Conservation (phyloP, 148 eudicot species). For the Cornus controversa region DNA sequence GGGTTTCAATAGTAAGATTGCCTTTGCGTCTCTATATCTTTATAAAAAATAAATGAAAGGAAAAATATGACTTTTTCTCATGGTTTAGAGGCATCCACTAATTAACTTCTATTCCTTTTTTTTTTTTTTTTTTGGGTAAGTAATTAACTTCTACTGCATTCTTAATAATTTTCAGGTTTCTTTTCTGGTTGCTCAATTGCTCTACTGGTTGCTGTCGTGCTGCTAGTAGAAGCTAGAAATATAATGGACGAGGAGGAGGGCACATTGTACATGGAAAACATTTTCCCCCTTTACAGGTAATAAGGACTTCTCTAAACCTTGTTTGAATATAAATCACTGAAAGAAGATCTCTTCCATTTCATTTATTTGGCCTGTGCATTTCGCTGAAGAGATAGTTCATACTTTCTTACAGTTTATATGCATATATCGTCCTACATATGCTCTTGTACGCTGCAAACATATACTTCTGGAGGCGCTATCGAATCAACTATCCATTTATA, state of each 20-base stretch:
- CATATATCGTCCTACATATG: conserved; percentile 30
- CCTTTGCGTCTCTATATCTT: neutral
- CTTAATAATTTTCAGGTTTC: conserved; percentile 48
- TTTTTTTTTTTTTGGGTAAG: no score
- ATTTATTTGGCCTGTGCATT: neutral
- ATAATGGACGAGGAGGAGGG: conserved; percentile 38
- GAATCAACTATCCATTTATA: conserved; percentile 36
- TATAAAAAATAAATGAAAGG: neutral
- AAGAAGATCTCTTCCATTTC: neutral
- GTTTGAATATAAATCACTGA: neutral
- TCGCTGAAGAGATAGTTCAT: neutral
- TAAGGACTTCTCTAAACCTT: neutral
- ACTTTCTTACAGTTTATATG: conserved; percentile 29
- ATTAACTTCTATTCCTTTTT: no score
- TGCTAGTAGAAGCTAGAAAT: conserved; percentile 46
- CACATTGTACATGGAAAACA: conserved; percentile 44
- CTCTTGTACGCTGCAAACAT: conserved; percentile 28
- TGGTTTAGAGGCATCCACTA: no score
- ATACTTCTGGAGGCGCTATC: conserved; percentile 32
- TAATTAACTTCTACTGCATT: no score
- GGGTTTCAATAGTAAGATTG: neutral
- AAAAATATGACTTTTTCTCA: no score
- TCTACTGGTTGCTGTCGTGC: conserved; percentile 53
- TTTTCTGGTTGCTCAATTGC: conserved; percentile 71
- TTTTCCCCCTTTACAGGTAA: conserved; percentile 76